These are phyloP conservation scores for Andalucia godoyi DNA, from an alignment of 78 protist genomes.

Conservation along the genomic window DNA sequence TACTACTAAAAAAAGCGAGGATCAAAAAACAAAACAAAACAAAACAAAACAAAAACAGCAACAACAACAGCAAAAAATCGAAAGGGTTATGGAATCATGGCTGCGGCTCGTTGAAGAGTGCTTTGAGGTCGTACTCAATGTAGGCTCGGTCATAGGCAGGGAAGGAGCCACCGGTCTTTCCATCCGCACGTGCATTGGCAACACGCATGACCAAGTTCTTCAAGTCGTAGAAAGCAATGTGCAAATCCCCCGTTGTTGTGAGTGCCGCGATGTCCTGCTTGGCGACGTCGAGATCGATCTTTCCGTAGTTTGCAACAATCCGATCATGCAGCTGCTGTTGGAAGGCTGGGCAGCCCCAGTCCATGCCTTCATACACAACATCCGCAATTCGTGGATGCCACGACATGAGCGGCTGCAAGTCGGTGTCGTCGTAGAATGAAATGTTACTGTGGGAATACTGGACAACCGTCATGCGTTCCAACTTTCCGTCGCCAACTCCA, in stretches of 20 bases:
- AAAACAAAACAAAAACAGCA: no score
- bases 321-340: background rate
- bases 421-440: background rate
- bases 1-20: no score
- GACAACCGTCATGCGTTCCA: background rate
- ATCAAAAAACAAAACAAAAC: no score
- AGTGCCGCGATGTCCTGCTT: background rate
- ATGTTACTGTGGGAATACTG: background rate
- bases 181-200: background rate
- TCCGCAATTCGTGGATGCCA: slow-evolving; percentile 28
- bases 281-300: background rate
- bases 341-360: slow-evolving; percentile 23
- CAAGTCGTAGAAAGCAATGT: slow-evolving; percentile 23
- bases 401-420: background rate
- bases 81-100: no score
- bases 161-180: background rate
- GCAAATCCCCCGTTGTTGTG: background rate
- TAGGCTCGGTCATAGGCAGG: slow-evolving; percentile 6
- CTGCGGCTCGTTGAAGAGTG: background rate
- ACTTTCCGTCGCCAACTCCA: slow-evolving; percentile 28
- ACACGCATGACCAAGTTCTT: background rate
- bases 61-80: no score
- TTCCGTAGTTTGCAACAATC: slow-evolving; percentile 3
- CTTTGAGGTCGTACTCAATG: background rate
- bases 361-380: slow-evolving; percentile 25